Evolutionary conservation across 768 basidiomycete genomes (phyloP), one percentile per base, ranked within the genome.

Genomic region (Rubroboletus pulcherrimus): DNA sequence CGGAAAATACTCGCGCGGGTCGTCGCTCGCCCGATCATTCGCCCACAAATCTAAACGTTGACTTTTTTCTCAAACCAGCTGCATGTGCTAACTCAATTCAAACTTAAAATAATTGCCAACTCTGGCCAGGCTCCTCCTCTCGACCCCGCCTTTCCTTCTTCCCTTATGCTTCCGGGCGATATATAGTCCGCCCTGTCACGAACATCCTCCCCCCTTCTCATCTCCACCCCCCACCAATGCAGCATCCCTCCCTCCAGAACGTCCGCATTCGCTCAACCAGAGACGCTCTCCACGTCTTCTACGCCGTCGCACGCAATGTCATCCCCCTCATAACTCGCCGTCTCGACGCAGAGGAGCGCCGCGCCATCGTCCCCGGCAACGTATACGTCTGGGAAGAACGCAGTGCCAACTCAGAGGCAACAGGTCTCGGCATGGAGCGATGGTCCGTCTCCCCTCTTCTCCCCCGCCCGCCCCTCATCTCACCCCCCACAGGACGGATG

Each of bases 371-470:
- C 17, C 81, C 90, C 0, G 90, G 90, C 26, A 89, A 89, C 61
- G 87, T 91, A 24, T 92, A 91, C 62, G 87, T 92, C 57, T 93
- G 91, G 90, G 90, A 93, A 67, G 90, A 93, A 62, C 86, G 89
- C 58, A 87, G 87, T 26, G 87, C 89, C 7, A 89, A 87, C 66
- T 84, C 86, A n/a, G 89, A 90, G 66, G 77, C 79, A 50, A 88
- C 89, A 10, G 90, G 90, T 14, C 80, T 91, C 45, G 90, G 90
- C 37, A 93, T 93, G 86, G 91, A 92, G 63, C 79, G 90, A 70
- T 91, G 91, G 86, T 83, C 64, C 37, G 75, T 67, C 42, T 12
- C 33, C 31, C 4, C 26, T 11, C 17, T 21, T n/a, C 40, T 12
- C 39, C 1, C 8, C 21, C 21, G 7, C 37, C 9, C 14, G 9